Evolutionary conservation across 169 alveolate genomes (phyloP).

Genomic region (Babesia bovis): DNA sequence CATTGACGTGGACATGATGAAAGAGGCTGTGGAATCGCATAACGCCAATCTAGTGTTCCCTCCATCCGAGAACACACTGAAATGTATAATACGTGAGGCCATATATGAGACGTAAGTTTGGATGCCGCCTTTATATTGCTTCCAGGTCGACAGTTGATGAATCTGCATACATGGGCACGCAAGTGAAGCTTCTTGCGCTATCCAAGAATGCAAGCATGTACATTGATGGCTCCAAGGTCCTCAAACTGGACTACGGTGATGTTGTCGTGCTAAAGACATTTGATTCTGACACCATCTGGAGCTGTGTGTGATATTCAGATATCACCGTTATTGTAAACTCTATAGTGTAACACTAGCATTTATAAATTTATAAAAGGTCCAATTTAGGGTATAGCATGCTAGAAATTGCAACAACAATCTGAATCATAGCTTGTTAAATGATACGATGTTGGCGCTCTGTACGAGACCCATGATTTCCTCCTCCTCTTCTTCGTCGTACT

Average conservation of each 20-base stretch:
- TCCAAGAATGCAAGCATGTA: slow-evolving; percentile 50
- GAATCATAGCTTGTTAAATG: slow-evolving; percentile 82
- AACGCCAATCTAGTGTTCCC: slow-evolving; percentile 68
- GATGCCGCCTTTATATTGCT: neutral
- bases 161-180: slow-evolving; percentile 35
- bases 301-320: slow-evolving; percentile 52
- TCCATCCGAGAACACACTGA: slow-evolving; percentile 62
- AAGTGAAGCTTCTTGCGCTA: slow-evolving; percentile 58
- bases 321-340: neutral
- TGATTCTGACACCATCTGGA: slow-evolving; percentile 56
- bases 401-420: neutral
- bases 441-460: slow-evolving; percentile 84
- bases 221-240: slow-evolving; percentile 58
- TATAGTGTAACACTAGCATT: no score
- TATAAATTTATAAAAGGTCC: no score
- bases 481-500: slow-evolving; percentile 67
- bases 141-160: slow-evolving; percentile 42
- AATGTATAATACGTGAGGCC: slow-evolving; percentile 75
- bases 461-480: slow-evolving; percentile 81
- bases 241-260: slow-evolving; percentile 63
- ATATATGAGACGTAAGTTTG: slow-evolving; percentile 60
- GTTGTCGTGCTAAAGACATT: slow-evolving; percentile 59
- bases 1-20: slow-evolving; percentile 49
- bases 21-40: slow-evolving; percentile 58
- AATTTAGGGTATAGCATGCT: no score